These are phyloP conservation scores for Fraxinus anomala DNA, from an alignment of 257 asterid species.

Conservation along the genomic window DNA sequence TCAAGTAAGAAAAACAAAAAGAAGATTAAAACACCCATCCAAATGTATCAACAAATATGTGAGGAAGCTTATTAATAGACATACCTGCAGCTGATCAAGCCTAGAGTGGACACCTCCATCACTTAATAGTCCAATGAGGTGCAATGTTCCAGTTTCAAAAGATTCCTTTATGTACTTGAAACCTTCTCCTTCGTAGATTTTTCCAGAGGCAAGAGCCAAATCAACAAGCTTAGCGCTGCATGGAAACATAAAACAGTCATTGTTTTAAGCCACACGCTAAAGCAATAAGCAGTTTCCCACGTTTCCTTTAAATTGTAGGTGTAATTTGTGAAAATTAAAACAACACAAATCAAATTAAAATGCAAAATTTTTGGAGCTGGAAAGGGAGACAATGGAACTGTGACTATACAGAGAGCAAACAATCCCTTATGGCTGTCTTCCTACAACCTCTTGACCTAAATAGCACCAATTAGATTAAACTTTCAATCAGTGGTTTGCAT, in stretches of 20 bases:
- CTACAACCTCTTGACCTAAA: background rate
- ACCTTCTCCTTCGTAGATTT: conserved; percentile 80
- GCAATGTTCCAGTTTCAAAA: conserved; percentile 76
- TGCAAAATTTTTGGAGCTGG: background rate
- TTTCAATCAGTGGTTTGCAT: background rate
- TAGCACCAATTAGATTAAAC: conserved; percentile 16
- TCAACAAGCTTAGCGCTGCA: conserved; percentile 91
- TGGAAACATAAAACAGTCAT: background rate
- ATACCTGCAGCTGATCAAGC: conserved; percentile 83
- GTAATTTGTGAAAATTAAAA: background rate
- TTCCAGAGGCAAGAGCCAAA: conserved; percentile 80
- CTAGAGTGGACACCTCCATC: conserved; percentile 99
- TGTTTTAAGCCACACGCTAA: background rate
- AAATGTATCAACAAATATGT: background rate
- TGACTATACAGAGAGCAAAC: background rate
- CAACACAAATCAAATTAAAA: background rate
- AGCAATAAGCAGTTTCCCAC: background rate
- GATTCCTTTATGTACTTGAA: conserved; percentile 70
- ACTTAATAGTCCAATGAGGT: conserved; percentile 82
- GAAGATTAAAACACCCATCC: background rate
- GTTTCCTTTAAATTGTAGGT: background rate
- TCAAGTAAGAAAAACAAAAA: background rate
- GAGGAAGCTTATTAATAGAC: conserved; percentile 14
- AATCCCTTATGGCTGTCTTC: background rate
- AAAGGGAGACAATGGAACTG: background rate